Evolutionary conservation across 345 rosid species (phyloP), one percentile per base, ranked within the genome.

Genomic region (Ailanthus altissimus): DNA sequence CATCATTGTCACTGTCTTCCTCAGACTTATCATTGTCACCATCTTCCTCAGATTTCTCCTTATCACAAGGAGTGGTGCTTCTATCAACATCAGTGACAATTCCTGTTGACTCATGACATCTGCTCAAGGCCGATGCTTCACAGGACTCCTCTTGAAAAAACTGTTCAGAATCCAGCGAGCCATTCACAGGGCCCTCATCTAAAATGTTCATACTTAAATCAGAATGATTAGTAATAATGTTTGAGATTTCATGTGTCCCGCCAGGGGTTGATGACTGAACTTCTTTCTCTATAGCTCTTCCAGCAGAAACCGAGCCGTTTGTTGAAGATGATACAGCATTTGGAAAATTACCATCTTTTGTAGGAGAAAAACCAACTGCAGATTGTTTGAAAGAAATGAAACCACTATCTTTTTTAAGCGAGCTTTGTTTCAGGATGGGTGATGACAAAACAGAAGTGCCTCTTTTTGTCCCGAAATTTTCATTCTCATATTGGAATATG

Each of bases 131-230:
- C 0, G 82, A 76, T 25, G 81, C 85, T 78, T 83, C 82, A 78
- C 89, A 87, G 85, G 89, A 87, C 66, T 91, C 97, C 70, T 90
- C 97, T 72, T 84, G 89, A 76, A 97, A 90, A 79, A 87, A 90
- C 62, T 88, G 93, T 82, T 90, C 92, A 43, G 89, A 92, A 78
- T 87, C 91, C 36, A 81, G 83, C 46, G 91, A 87, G 65, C 77
- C 84, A 72, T 81, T 86, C 16, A 83, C 80, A 61, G 80, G 85
- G 28, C 84, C 88, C 68, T 88, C 92, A 49, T 92, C 93, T 21
- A 81, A 80, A 64, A 72, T 86, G 81, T 88, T 91, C 85, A 86
- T 79, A 63, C 90, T 91, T 75, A 82, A 79, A 84, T 92, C 81
- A n/a, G 96, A 92, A 80, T 81, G 78, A 81, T 83, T 91, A 81